These are phyloP conservation scores for Cryptococcus floricola DNA, from an alignment of 1,284 basidiomycete genomes.

Conservation along the genomic window DNA sequence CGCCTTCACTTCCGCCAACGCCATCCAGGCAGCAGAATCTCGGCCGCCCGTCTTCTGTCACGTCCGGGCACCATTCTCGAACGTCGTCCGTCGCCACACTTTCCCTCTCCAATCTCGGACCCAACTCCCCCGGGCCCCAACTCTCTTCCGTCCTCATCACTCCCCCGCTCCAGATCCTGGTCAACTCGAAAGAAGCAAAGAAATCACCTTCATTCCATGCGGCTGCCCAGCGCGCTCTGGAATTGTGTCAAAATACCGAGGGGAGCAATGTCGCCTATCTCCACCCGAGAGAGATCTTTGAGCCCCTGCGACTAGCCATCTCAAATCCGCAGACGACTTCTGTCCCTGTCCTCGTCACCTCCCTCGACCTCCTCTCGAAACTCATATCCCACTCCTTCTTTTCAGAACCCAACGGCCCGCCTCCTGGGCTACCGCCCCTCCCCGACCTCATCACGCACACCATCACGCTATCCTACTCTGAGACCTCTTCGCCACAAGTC, in stretches of 20 bases:
- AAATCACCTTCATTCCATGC: constrained; percentile 74
- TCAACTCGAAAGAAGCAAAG: constrained; percentile 83
- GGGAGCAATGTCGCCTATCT: constrained; percentile 52
- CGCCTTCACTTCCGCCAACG: constrained; percentile 18
- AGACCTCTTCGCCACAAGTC: constrained; percentile 79
- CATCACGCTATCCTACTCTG: constrained; percentile 85
- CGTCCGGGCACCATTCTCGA: constrained; percentile 27
- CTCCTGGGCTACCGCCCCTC: constrained; percentile 60
- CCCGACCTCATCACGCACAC: constrained; percentile 90
- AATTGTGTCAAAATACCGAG: constrained; percentile 69
- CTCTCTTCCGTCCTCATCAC: constrained; percentile 59
- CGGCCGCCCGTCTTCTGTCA: constrained; percentile 10
- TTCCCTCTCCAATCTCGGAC: constrained; percentile 26
- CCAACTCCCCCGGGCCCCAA: constrained; percentile 26
- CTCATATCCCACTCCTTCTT: constrained; percentile 96
- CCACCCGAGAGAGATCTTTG: constrained; percentile 77
- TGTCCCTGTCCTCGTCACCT: constrained; percentile 89
- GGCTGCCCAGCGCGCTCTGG: constrained; percentile 74
- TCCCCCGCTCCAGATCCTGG: constrained; percentile 81
- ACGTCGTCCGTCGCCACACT: constrained; percentile 35
- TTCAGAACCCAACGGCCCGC: constrained; percentile 54
- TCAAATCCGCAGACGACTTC: constrained; percentile 67
- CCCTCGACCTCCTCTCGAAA: constrained; percentile 92
- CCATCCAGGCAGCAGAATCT: constrained; percentile 26
- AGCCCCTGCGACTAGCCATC: constrained; percentile 86